Evolutionary conservation across 2,329 filamentous ascomycete species (phyloP).

Genomic region (Ceratocystiopsis brevicomis): DNA sequence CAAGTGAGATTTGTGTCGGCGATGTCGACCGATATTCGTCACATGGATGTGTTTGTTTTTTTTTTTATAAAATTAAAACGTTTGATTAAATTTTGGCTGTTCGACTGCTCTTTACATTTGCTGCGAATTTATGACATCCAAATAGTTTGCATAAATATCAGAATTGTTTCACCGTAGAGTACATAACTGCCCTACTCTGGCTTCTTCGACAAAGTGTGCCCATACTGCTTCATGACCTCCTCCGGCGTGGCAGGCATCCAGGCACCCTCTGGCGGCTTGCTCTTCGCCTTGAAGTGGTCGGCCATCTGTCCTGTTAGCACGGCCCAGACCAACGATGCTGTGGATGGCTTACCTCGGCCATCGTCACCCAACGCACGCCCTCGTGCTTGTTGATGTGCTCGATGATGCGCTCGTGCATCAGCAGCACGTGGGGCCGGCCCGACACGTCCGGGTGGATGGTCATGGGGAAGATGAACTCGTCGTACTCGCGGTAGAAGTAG

Average conservation of each 20-base stretch:
- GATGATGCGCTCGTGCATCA: slow-evolving; percentile 17
- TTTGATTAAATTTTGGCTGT: no score
- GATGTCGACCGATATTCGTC: no score
- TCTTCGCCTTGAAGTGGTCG: slow-evolving; percentile 54
- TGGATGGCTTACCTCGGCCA: slow-evolving; percentile 15
- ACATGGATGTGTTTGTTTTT: no score
- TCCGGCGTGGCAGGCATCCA: slow-evolving; percentile 38
- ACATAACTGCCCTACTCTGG: not conserved
- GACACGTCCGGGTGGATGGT: slow-evolving; percentile 60
- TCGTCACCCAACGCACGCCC: slow-evolving; percentile 44
- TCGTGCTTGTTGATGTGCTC: slow-evolving; percentile 11
- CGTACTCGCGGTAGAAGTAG: slow-evolving; percentile 60
- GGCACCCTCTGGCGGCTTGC: slow-evolving; percentile 35
- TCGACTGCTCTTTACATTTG: no score
- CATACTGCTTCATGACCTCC: slow-evolving; percentile 27
- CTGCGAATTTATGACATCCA: no score
- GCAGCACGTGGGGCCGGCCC: slow-evolving; percentile 49
- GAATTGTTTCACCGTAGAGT: no score
- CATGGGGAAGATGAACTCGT: slow-evolving; percentile 60
- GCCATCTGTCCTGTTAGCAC: slow-evolving; percentile 39
- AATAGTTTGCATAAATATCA: no score
- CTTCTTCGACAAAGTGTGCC: not conserved
- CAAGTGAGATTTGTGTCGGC: no score
- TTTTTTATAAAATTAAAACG: no score
- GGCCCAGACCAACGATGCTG: slow-evolving; percentile 26